phyloP scores from a whole-genome alignment of 73 alveolate genomes.

The Paramecium tetraurelia region DNA sequence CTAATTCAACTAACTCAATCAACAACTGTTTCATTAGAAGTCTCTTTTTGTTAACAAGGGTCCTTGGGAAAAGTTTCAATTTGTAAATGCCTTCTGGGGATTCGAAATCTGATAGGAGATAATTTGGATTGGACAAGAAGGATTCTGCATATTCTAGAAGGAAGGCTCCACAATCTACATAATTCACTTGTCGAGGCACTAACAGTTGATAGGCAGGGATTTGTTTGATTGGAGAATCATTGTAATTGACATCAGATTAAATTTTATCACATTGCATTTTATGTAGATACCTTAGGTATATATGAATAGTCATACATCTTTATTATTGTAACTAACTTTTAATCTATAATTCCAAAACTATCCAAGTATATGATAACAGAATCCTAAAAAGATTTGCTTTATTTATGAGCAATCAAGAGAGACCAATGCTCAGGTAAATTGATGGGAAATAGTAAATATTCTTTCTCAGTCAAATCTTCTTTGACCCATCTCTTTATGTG shows the following conservation, averaged over 20 bases:
- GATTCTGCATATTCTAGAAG: slow-evolving; percentile 62
- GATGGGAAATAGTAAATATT: slow-evolving; percentile 55
- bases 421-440: slow-evolving; percentile 65
- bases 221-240: slow-evolving; percentile 33
- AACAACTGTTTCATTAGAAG: slow-evolving; percentile 21
- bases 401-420: neutral
- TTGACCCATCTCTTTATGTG: slow-evolving; percentile 53
- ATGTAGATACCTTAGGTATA: neutral
- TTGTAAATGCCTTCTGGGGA: slow-evolving; percentile 22
- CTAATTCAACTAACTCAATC: neutral
- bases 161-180: slow-evolving; percentile 60
- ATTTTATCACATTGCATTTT: neutral
- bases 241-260: neutral
- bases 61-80: slow-evolving; percentile 49
- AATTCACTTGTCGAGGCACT: slow-evolving; percentile 56
- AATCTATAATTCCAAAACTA: slow-evolving; percentile 53
- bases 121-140: slow-evolving; percentile 36
- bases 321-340: slow-evolving; percentile 34
- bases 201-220: slow-evolving; percentile 1
- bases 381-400: neutral
- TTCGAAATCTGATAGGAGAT: neutral
- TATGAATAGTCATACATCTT: neutral
- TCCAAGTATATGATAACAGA: slow-evolving; percentile 36
- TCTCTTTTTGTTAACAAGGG: slow-evolving; percentile 42
- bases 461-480: slow-evolving; percentile 55